phyloP scores from a whole-genome alignment of 768 basidiomycete species.

The Auricularia auricula-judae region DNA sequence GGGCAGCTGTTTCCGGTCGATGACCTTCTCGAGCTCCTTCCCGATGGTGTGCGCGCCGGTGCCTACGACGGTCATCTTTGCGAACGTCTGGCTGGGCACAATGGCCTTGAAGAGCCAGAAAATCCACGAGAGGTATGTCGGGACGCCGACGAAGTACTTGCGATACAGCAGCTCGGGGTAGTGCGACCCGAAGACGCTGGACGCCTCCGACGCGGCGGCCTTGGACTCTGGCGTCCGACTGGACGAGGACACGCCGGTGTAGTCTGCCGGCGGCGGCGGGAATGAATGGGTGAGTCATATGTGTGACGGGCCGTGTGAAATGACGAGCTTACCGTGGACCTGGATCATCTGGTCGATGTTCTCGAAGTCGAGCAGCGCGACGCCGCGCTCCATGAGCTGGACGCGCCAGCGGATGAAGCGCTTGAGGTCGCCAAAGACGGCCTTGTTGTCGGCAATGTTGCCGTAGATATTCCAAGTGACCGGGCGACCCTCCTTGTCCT shows the following conservation, averaged over 20 bases:
- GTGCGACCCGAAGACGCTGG: conserved; percentile 61
- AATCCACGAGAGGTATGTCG: conserved; percentile 64
- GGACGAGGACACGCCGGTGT: conserved; percentile 56
- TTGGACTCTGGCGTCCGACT: conserved; percentile 67
- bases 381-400: conserved; percentile 60
- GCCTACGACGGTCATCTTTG: conserved; percentile 74
- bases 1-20: conserved; percentile 50
- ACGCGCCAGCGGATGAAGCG: conserved; percentile 81
- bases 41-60: conserved; percentile 45
- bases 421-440: conserved; percentile 66
- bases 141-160: conserved; percentile 79
- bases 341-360: conserved; percentile 65
- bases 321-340: conserved; percentile 43
- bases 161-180: conserved; percentile 42
- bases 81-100: conserved; percentile 58
- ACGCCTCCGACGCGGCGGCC: conserved; percentile 62
- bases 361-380: conserved; percentile 55
- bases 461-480: conserved; percentile 75
- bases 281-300: not conserved
- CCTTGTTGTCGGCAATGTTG: conserved; percentile 49
- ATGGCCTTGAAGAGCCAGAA: conserved; percentile 77
- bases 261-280: conserved; percentile 35
- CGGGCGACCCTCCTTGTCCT: conserved; percentile 61
- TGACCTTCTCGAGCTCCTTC: conserved; percentile 46
- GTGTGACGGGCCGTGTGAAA: not conserved